A percentile compares a stretch with the other conserved stretches of the same genome.
phyloP scores from a whole-genome alignment of 495 filamentous ascomycete species.

The Talaromyces ruber region DNA sequence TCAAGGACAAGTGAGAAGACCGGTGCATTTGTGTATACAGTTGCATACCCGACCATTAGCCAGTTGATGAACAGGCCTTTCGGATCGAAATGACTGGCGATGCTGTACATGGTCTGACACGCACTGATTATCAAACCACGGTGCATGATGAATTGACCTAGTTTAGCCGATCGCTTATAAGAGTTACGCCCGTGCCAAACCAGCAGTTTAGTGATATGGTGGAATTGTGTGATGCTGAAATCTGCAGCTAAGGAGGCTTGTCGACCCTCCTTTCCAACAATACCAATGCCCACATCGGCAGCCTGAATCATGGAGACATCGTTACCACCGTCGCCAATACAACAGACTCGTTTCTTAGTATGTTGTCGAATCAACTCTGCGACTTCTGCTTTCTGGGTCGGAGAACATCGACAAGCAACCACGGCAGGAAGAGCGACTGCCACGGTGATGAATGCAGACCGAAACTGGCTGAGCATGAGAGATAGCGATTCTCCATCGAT shows the following conservation, averaged over 20 bases:
- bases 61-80: conserved; percentile 94
- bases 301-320: conserved; percentile 99
- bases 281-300: conserved; percentile 94
- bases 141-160: conserved; percentile 98
- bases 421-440: conserved; percentile 87
- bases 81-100: conserved; percentile 83
- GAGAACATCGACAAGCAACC: conserved; percentile 93
- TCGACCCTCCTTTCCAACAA: conserved; percentile 94
- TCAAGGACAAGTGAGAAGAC: conserved; percentile 97
- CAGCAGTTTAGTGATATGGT: conserved; percentile 89
- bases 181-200: conserved; percentile 98
- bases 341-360: conserved; percentile 90
- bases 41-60: conserved; percentile 95
- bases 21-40: conserved; percentile 87
- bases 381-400: conserved; percentile 93
- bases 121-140: conserved; percentile 90
- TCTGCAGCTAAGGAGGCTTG: conserved; percentile 94
- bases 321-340: conserved; percentile 96
- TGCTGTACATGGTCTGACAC: conserved; percentile 95
- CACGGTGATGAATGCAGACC: conserved; percentile 74
- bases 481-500: conserved; percentile 90
- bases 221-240: conserved; percentile 92
- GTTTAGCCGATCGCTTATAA: conserved; percentile 92
- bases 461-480: conserved; percentile 73
- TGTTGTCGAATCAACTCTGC: conserved; percentile 83